Evolutionary conservation across 2,329 filamentous ascomycete species (phyloP), one percentile per base, ranked within the genome.

Genomic region (Ophiosphaerella narmari): DNA sequence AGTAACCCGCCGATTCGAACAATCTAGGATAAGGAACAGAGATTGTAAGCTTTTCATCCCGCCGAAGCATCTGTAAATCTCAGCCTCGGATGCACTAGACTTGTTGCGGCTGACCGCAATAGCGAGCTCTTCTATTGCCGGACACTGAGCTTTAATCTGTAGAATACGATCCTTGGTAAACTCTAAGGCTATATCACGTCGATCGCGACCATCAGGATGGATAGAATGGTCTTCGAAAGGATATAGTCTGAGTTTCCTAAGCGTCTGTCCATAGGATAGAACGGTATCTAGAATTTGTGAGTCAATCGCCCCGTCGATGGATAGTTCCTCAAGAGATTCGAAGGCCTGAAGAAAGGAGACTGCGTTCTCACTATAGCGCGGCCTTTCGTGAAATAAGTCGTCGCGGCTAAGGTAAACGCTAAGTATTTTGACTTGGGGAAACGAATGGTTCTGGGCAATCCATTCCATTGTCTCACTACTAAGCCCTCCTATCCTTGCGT

Each of bases 401-500:
- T 59, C 52, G 35, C 60, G 43, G 11, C 1, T 46, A 43, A 60
- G 50, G 42, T 48, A 36, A 23, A 60, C 47, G 29, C 39, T 23
- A 12, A 57, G 52, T 29, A 45, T 54, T 50, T 14, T 54, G 5
- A 60, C 16, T 5, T 38, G 39, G 14, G 57, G 39, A 35, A 63
- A 59, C n/a, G 29, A 47, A 37, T 42, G 24, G 29, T 52, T 52
- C 32, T 48, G 52, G 12, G 47, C 26, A 41, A 58, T 31, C 57
- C 54, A 61, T n/a, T 59, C 50, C 57, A 63, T 59, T 42, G 48
- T 56, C 39, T 59, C 52, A 38, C 57, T 48, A 46, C 23, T 56
- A 4, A 63, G 12, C 46, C 45, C 51, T 42, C 21, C 39, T 39
- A 29, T 21, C 24, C 18, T 42, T 12, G 2, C 11, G 11, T 40